Evolutionary conservation across 306 rosid species (phyloP), one percentile per base, ranked within the genome.

Genomic region (Mucuna pruriens): DNA sequence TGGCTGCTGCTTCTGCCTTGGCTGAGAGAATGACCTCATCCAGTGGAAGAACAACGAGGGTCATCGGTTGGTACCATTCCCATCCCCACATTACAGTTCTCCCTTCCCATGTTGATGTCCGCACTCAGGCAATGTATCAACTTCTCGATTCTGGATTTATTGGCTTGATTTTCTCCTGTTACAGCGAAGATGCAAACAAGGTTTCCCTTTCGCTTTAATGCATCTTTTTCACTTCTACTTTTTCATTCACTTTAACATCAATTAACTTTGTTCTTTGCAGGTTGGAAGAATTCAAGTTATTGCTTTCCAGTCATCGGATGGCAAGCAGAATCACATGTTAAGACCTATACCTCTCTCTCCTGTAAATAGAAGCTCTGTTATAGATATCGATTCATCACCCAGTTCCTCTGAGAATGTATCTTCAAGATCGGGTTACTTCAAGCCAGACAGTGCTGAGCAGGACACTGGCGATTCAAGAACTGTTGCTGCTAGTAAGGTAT

Each of bases 51-150:
- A 92, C 94, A 22, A 96, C 99, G 3, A 88, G 99, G 76, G 99
- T 96, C 62, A 96, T 96, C 71, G 99, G 99, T 55, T 96, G 99
- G 99, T 96, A 96, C 88, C 99, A 96, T 80, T 96, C 99, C 11
- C 99, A 96, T 82, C 99, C 99, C 74, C 99, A 93, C 86, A 96
- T 96, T 66, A 96, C 99, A 17, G 99, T 96, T 82, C 97, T 93
- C 76, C 99, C 99, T 78, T 96, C 99, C 11, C 99, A 96, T 79
- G 99, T 96, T 44, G 97, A 96, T 55, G 98, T 96, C 69, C 90
- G 92, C 58, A 96, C 98, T 75, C 99, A 96, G 77, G 98, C 89
- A 13, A 92, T 93, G 92, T 96, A 96, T 83, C 99, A 96, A 79
- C 99, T 96, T 86, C 97, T 96, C 60, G 99, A 96, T 84, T 85